Evolutionary conservation across 345 rosid species (phyloP).

Genomic region (Bruguiera sexangula): DNA sequence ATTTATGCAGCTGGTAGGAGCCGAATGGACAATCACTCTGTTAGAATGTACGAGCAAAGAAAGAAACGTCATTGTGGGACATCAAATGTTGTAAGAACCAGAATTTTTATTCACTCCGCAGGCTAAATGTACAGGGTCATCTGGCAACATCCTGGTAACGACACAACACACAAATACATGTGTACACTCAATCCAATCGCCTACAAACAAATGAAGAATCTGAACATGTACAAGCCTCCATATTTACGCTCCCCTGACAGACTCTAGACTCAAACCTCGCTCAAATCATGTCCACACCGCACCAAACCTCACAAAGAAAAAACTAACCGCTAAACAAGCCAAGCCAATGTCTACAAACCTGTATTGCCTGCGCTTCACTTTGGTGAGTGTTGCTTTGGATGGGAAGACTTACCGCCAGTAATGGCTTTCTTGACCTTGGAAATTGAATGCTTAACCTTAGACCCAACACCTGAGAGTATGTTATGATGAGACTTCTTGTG

Average conservation of each 20-base stretch:
- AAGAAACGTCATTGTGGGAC: not conserved
- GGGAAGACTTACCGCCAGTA: slow-evolving; percentile 77
- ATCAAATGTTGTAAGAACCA: not conserved
- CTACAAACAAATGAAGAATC: not conserved
- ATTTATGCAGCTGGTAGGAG: no score
- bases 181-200: no score
- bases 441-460: slow-evolving; percentile 85
- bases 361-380: slow-evolving; percentile 21
- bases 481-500: slow-evolving; percentile 75
- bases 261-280: slow-evolving; percentile 6
- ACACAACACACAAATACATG: no score
- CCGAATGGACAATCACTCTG: not conserved
- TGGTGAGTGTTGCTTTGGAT: slow-evolving; percentile 51
- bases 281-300: no score
- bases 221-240: slow-evolving; percentile 7
- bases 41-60: not conserved
- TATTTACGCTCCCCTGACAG: not conserved
- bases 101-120: no score
- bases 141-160: no score
- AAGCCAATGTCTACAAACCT: not conserved
- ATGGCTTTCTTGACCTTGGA: slow-evolving; percentile 91
- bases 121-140: no score
- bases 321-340: not conserved
- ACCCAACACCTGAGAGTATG: slow-evolving; percentile 77
- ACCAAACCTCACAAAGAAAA: no score